Conservation (phyloP, 1,139 yeast genomes). For the Zygosaccharomyces sapae region DNA sequence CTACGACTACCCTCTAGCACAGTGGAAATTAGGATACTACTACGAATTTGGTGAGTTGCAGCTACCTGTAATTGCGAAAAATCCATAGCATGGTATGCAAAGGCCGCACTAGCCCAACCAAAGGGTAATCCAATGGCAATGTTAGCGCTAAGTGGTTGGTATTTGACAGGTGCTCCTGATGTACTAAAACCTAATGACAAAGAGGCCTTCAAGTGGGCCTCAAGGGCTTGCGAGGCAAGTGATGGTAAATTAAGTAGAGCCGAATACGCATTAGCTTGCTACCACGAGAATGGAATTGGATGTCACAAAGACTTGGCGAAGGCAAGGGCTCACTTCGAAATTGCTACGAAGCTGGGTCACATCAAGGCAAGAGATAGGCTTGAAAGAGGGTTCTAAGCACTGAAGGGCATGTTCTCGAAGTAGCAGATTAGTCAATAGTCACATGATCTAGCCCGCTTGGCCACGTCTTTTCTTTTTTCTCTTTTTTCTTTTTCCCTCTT, state of each 20-base stretch:
- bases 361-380: slow-evolving; percentile 46
- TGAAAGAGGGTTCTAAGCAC: slow-evolving; percentile 4
- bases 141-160: slow-evolving; percentile 90
- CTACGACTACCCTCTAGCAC: slow-evolving; percentile 72
- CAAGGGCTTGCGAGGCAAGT: slow-evolving; percentile 69
- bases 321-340: slow-evolving; percentile 52
- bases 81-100: slow-evolving; percentile 85
- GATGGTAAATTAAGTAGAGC: slow-evolving; percentile 78
- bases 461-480: background rate
- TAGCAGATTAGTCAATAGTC: background rate
- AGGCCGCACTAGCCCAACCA: slow-evolving; percentile 53
- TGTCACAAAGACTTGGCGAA: slow-evolving; percentile 44
- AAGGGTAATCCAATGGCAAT: slow-evolving; percentile 79
- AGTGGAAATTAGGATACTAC: slow-evolving; percentile 78
- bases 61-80: slow-evolving; percentile 63
- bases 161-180: slow-evolving; percentile 73
- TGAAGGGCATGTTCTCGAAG: no score
- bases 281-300: slow-evolving; percentile 77
- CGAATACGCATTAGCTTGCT: slow-evolving; percentile 77
- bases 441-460: no score
- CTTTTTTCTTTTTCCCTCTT: background rate
- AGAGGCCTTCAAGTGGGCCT: slow-evolving; percentile 75
- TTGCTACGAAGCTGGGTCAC: slow-evolving; percentile 60
- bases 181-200: slow-evolving; percentile 67
- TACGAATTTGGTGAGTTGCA: slow-evolving; percentile 82